These are phyloP conservation scores for Hirsutella thompsonii DNA, from an alignment of 2,329 filamentous ascomycete genomes.

Conservation along the genomic window DNA sequence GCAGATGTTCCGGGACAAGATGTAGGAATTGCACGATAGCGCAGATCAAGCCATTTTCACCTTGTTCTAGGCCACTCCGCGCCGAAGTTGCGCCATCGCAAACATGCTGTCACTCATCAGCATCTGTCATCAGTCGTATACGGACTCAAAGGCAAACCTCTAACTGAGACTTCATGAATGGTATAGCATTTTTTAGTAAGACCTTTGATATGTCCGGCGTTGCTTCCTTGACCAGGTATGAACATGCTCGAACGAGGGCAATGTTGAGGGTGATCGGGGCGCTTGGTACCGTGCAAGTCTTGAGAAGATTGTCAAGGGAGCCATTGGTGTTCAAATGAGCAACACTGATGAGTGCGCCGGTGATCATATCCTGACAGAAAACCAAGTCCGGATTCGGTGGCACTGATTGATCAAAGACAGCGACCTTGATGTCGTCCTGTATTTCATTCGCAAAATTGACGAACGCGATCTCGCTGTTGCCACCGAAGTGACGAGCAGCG, in stretches of 20 bases:
- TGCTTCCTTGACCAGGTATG: conserved; percentile 44
- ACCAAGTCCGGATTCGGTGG: conserved; percentile 26
- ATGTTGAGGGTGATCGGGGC: conserved; percentile 49
- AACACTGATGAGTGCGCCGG: conserved; percentile 52
- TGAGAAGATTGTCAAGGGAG: conserved; percentile 42
- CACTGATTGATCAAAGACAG: conserved; percentile 40
- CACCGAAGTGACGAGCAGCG: conserved; percentile 49
- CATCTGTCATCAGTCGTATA: neutral
- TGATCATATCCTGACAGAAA: conserved; percentile 53
- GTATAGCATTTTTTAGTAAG: conserved; percentile 41
- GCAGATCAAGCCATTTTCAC: neutral
- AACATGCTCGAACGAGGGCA: conserved; percentile 48
- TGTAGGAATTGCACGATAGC: conserved; percentile 37
- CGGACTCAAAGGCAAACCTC: conserved; percentile 27
- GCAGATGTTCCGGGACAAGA: conserved; percentile 27
- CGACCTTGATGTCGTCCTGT: conserved; percentile 54
- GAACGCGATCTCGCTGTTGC: conserved; percentile 48
- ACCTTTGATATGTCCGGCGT: conserved; percentile 35
- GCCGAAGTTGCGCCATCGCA: neutral
- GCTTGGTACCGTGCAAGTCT: conserved; percentile 41
- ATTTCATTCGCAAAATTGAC: conserved; percentile 58
- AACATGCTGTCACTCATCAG: neutral
- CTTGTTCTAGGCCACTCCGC: neutral
- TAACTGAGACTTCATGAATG: conserved; percentile 43
- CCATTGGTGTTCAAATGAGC: conserved; percentile 47